Conservation (phyloP, 2,329 filamentous ascomycete species). For the Curvularia sp. region DNA sequence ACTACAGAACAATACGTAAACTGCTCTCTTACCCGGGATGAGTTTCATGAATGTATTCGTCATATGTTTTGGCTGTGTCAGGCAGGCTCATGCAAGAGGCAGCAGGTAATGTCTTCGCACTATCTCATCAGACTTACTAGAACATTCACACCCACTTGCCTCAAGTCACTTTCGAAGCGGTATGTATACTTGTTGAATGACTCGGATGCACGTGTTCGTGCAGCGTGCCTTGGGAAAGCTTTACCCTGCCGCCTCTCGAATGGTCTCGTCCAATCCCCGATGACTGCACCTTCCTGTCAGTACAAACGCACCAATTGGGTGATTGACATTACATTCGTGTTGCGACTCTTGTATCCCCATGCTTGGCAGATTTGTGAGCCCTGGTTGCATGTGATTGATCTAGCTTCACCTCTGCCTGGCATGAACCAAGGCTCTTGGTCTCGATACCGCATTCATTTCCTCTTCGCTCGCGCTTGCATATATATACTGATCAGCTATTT, state of each 20-base stretch:
- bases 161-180: not conserved
- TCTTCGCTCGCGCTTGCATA: constrained; percentile 1
- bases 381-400: not conserved
- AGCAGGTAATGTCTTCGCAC: not conserved
- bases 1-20: not conserved
- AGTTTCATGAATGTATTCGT: not conserved
- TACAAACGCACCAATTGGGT: not conserved
- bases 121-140: not conserved
- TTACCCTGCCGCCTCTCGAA: not conserved
- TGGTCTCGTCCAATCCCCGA: not conserved
- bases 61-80: not conserved
- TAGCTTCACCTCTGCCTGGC: not conserved
- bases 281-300: not conserved
- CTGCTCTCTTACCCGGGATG: not conserved
- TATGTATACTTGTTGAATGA: not conserved
- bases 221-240: not conserved
- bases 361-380: not conserved
- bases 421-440: not conserved
- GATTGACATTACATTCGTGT: not conserved
- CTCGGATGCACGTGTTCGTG: not conserved
- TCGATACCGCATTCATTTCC: constrained; percentile 3
- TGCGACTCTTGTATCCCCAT: not conserved
- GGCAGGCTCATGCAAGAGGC: not conserved
- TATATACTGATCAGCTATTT: not conserved
- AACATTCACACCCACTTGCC: not conserved